Percentiles rank a stretch among this genome's conserved stretches.
phyloP scores from a whole-genome alignment of 2,329 filamentous ascomycete species.

The Neoarthrinium moseri region DNA sequence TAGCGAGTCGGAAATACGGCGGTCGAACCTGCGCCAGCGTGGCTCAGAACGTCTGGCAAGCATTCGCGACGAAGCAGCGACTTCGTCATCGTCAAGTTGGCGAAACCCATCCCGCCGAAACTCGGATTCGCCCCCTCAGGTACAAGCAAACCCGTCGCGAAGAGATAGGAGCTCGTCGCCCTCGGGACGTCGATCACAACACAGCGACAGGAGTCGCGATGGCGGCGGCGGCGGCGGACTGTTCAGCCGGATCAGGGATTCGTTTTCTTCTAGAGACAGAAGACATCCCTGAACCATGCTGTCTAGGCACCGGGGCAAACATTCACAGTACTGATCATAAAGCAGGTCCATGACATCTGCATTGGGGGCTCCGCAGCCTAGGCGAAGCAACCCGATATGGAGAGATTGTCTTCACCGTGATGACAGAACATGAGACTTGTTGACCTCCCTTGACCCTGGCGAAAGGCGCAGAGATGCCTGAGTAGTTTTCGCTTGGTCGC shows the following conservation, averaged over 20 bases:
- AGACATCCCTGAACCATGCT: too few species aligned
- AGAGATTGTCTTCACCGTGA: too few species aligned
- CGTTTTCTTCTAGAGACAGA: constrained; percentile 31
- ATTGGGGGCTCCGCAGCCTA: too few species aligned
- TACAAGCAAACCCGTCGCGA: constrained; percentile 15
- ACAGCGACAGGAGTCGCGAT: constrained; percentile 28
- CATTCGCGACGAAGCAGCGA: constrained; percentile 14
- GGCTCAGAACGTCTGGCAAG: constrained; percentile 17
- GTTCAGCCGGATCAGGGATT: constrained; percentile 43
- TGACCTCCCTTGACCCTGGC: too few species aligned
- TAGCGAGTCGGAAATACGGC: constrained; percentile 16
- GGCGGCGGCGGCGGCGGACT: constrained; percentile 35
- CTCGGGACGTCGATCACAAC: constrained; percentile 19
- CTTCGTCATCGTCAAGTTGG: constrained; percentile 12
- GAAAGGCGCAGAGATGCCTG: too few species aligned
- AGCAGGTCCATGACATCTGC: too few species aligned
- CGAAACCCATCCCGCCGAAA: constrained; percentile 16
- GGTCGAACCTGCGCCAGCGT: constrained; percentile 18
- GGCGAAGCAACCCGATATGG: too few species aligned
- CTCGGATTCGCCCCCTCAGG: constrained; percentile 24
- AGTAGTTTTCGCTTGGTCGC: too few species aligned
- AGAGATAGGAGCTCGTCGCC: constrained; percentile 26
- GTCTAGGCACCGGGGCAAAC: too few species aligned
- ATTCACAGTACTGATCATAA: too few species aligned
- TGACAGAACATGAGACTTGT: too few species aligned